Percentiles rank a stretch among this genome's conserved stretches.
These are phyloP conservation scores for Chlamydomonas asymmetrica DNA, from an alignment of 139 green algal species.

Conservation along the genomic window DNA sequence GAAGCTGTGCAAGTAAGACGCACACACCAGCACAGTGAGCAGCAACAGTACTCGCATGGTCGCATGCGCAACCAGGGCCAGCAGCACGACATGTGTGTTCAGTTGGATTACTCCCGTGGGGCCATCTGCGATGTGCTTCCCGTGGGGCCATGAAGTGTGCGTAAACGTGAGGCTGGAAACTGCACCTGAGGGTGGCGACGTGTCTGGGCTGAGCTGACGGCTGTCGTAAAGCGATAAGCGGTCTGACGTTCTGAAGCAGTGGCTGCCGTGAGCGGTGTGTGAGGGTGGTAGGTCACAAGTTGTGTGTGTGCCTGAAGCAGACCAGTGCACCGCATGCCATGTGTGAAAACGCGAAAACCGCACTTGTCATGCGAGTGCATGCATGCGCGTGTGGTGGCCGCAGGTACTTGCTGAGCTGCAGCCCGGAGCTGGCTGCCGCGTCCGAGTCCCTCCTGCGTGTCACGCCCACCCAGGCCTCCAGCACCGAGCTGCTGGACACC, in stretches of 20 bases:
- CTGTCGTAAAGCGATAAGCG: no score
- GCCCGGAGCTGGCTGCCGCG: conserved; percentile 12
- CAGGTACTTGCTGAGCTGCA: conserved; percentile 42
- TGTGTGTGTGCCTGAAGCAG: no score
- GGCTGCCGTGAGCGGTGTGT: background rate
- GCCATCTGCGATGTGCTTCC: no score
- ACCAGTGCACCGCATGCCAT: no score
- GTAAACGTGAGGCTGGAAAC: no score
- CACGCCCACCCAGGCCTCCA: background rate
- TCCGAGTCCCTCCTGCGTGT: conserved; percentile 31
- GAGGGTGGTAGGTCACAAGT: background rate
- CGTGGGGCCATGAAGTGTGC: no score
- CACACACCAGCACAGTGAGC: background rate
- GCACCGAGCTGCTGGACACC: conserved; percentile 20
- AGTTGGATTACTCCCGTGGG: no score
- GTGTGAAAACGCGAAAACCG: background rate
- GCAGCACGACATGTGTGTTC: no score
- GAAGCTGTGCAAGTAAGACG: background rate
- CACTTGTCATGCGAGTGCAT: background rate
- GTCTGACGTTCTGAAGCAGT: no score
- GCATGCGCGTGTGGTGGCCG: background rate
- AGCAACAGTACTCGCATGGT: background rate
- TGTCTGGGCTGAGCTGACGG: no score
- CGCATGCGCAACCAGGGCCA: no score
- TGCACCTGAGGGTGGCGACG: no score